A percentile compares a stretch with the other conserved stretches of the same genome.
These are phyloP conservation scores for Telfairia occidentalis DNA, from an alignment of 331 rosid genomes.

Conservation along the genomic window DNA sequence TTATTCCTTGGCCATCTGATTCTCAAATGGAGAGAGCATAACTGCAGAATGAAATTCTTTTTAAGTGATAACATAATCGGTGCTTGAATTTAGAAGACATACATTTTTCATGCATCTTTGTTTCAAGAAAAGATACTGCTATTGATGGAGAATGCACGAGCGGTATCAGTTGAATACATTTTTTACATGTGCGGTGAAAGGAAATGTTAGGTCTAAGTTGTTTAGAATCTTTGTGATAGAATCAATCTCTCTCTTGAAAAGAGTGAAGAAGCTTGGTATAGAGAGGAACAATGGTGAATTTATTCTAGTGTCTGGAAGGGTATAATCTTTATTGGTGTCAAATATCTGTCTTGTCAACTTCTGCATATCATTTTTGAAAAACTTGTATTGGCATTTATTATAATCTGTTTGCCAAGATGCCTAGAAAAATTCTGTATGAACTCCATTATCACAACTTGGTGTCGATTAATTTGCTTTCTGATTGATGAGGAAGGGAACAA, in stretches of 20 bases:
- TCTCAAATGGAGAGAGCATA: slow-evolving; percentile 8
- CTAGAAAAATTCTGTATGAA: slow-evolving; percentile 24
- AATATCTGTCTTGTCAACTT: slow-evolving; percentile 35
- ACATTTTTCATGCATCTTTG: neutral
- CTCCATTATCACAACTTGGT: slow-evolving; percentile 42
- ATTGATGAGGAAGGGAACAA: slow-evolving; percentile 23
- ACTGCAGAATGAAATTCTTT: slow-evolving; percentile 1
- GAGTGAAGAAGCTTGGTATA: slow-evolving; percentile 11
- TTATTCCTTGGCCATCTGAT: slow-evolving; percentile 18
- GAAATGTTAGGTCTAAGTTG: slow-evolving; percentile 7
- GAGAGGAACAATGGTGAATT: slow-evolving; percentile 36
- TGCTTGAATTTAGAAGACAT: neutral
- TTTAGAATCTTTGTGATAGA: slow-evolving; percentile 20
- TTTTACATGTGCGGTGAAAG: neutral
- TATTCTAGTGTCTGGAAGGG: slow-evolving; percentile 36
- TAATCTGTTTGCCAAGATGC: slow-evolving; percentile 17
- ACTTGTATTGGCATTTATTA: slow-evolving; percentile 24
- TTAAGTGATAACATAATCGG: neutral
- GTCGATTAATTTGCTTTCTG: slow-evolving; percentile 19
- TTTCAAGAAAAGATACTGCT: neutral
- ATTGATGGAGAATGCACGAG: neutral
- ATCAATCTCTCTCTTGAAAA: slow-evolving; percentile 20
- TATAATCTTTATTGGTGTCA: slow-evolving; percentile 28
- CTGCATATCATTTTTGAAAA: slow-evolving; percentile 22
- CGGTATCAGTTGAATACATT: neutral